These are phyloP conservation scores for Quercus variabilis DNA, from an alignment of 306 rosid genomes.

Conservation along the genomic window DNA sequence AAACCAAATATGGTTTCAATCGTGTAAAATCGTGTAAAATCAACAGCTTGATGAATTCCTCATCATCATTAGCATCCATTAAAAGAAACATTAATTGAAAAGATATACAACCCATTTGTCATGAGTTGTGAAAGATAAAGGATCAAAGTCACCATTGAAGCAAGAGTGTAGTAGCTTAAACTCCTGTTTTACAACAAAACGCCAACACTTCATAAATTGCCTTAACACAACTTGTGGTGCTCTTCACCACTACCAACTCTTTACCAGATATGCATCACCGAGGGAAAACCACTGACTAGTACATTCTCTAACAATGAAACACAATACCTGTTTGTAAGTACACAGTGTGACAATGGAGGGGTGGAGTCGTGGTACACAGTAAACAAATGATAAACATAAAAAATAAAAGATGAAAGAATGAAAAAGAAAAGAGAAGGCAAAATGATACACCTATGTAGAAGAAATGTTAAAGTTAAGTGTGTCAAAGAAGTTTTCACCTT, in stretches of 20 bases:
- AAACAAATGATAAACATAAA: not conserved
- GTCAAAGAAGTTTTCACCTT: not conserved
- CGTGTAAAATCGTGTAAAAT: not conserved
- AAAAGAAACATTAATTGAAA: not conserved
- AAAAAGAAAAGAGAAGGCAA: not conserved
- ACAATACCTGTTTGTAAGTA: not conserved
- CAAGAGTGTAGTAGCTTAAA: not conserved
- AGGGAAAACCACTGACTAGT: not conserved
- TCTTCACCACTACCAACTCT: not conserved
- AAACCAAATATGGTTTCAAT: not conserved
- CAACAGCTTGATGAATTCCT: not conserved
- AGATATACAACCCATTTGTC: not conserved
- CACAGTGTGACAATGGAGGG: not conserved
- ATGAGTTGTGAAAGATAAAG: not conserved
- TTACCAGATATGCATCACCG: not conserved
- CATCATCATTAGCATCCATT: not conserved
- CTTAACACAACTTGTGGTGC: not conserved
- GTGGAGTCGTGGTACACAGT: not conserved
- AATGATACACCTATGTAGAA: not conserved
- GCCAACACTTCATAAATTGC: not conserved
- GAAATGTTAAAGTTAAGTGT: not conserved
- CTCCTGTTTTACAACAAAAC: not conserved
- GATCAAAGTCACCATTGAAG: not conserved
- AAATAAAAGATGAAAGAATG: not conserved
- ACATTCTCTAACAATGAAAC: slow-evolving; percentile 20